phyloP scores from a whole-genome alignment of 805 yeast genomes.

The Crinitomyces ghanaensis region DNA sequence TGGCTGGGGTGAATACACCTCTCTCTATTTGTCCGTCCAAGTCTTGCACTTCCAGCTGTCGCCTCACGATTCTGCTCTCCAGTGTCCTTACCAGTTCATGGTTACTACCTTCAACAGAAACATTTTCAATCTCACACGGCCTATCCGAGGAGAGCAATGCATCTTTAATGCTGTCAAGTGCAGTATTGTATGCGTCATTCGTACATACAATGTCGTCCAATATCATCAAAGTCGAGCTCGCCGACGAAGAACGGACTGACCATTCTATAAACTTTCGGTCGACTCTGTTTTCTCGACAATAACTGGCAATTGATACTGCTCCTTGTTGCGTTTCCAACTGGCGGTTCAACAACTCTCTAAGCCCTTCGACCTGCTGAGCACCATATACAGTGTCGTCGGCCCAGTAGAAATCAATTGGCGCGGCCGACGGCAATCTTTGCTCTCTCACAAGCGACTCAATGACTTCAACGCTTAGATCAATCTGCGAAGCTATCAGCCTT shows the following conservation, averaged over 20 bases:
- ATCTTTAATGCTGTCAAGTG: too few relatives aligned
- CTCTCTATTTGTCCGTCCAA: too few relatives aligned
- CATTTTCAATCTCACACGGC: too few relatives aligned
- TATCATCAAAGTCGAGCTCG: too few relatives aligned
- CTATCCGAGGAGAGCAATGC: too few relatives aligned
- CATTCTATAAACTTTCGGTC: slow-evolving; percentile 1
- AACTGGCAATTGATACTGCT: neutral
- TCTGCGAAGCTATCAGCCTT: slow-evolving; percentile 9
- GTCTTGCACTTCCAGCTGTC: too few relatives aligned
- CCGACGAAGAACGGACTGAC: neutral
- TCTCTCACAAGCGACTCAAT: slow-evolving; percentile 5
- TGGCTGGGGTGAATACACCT: too few relatives aligned
- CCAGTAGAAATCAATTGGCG: slow-evolving; percentile 2
- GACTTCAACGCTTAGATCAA: slow-evolving; percentile 6
- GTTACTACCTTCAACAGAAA: too few relatives aligned
- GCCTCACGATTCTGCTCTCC: too few relatives aligned
- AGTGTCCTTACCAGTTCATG: too few relatives aligned
- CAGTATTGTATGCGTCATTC: too few relatives aligned
- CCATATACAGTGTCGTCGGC: slow-evolving; percentile 5
- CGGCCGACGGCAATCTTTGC: neutral
- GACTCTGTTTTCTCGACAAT: neutral
- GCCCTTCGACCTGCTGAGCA: slow-evolving; percentile 6
- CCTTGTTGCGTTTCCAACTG: neutral
- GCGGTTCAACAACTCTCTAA: slow-evolving; percentile 1
- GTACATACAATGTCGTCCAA: too few relatives aligned